Base-by-base conservation (phyloP, 1,284 basidiomycete species). In the Naganishia sp. region DNA sequence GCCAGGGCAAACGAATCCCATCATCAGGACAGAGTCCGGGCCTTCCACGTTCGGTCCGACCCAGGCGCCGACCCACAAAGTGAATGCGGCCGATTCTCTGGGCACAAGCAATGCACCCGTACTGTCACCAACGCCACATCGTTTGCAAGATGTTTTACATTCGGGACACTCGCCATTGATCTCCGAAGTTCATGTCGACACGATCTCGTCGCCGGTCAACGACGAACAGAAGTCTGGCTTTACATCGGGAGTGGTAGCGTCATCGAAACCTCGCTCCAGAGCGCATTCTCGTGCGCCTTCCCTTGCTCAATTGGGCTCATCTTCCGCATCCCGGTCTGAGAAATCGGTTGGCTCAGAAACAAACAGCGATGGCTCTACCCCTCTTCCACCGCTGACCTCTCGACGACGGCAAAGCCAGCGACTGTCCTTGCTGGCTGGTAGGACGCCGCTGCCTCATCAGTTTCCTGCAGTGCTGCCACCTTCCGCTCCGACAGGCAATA, bases 341-440 rank as follows among this genome's bases (percentile, higher is more conserved):
- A 47, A 31, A 9, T 23, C 25, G 18, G 46, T 39, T 2, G 28
- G 39, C 6, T 11, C 47, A 28, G 25, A 47, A 13, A 21, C 35
- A 4, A 50, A 50, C 15, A 32, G 28, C 25, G 28, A 23, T n/a
- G 35, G 47, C 6, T 35, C 47, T 17, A 52, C 52, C 2, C 75
- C 77, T 3, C 71, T 75, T 6, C 73, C 74, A 13, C 73, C 76
- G 6, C 69, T 70, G n/a, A 68, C 67, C 5, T 70, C 71, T 6
- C 71, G 78, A n/a, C 68, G 76, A 11, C 71, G 80, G 23, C 76
- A 79, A 55, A 70, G 69, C 15, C 71, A 69, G 31, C 74, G 79
- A 1, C 70, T 80, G 18, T 79, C 78, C 0, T 70, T 77, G 1
- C 75, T 81, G 21, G 79, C 79, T 6, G 80, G 80, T 3, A 72